Conservation (phyloP, 1,284 basidiomycete species). For the Takashimella tepidaria region DNA sequence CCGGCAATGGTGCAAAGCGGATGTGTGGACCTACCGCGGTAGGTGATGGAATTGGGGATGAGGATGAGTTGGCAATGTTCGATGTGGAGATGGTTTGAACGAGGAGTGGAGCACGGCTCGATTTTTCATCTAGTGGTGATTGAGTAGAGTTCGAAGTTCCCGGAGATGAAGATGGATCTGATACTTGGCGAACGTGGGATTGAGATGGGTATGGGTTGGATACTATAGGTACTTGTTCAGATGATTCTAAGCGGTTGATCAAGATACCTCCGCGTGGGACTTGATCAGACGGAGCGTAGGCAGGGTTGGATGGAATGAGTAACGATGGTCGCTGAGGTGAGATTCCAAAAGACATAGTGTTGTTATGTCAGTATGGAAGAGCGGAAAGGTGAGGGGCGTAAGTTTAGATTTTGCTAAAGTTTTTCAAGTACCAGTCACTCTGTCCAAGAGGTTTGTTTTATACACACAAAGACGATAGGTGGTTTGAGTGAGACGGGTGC, state of each 20-base stretch:
- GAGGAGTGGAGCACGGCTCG: not conserved
- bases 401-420: too few species aligned
- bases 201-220: not conserved
- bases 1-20: conserved; percentile 46
- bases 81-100: not conserved
- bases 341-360: not conserved
- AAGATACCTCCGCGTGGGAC: conserved; percentile 27
- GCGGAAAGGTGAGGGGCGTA: not conserved
- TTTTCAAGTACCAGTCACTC: too few species aligned
- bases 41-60: not conserved
- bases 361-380: too few species aligned
- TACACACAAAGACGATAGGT: too few species aligned
- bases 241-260: conserved; percentile 12
- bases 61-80: too few species aligned
- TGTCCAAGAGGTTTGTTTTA: too few species aligned
- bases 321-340: conserved; percentile 15
- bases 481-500: too few species aligned
- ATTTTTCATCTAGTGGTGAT: not conserved
- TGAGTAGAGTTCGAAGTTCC: not conserved
- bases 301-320: conserved; percentile 25
- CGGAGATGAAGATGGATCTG: not conserved
- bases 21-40: conserved; percentile 21
- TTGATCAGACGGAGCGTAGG: conserved; percentile 12
- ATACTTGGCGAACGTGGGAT: not conserved
- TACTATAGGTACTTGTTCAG: not conserved